Evolutionary conservation across 164 flowering plant genomes (phyloP).

Genomic region (Vitis rupestris): DNA sequence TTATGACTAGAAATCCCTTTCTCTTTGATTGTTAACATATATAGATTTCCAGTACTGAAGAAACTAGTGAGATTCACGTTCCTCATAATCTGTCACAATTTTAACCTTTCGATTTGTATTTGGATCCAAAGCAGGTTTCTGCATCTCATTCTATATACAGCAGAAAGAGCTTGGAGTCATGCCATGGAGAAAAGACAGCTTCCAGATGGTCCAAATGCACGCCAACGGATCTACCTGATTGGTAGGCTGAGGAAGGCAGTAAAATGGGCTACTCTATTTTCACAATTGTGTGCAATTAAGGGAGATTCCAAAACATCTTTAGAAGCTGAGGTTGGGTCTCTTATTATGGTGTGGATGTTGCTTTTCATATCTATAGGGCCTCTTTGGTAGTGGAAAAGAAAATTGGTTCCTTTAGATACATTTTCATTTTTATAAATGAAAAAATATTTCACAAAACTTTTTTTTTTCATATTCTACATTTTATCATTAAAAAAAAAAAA

Average conservation of each 20-base stretch:
- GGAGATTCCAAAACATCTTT: conserved; percentile 94
- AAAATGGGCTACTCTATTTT: conserved; percentile 84
- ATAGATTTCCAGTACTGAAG: too few relatives aligned
- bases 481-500: too few relatives aligned
- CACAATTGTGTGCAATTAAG: conserved; percentile 80
- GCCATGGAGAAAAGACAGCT: conserved; percentile 97
- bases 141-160: conserved; percentile 80
- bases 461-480: too few relatives aligned
- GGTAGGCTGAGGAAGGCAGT: conserved; percentile 91
- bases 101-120: conserved; percentile 9
- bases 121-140: conserved; percentile 61
- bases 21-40: too few relatives aligned
- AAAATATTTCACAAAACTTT: too few relatives aligned
- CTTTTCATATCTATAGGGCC: too few relatives aligned
- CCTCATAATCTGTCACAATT: neutral
- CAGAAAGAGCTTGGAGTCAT: conserved; percentile 99
- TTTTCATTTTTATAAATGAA: too few relatives aligned
- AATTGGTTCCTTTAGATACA: too few relatives aligned
- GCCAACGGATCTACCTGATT: conserved; percentile 81
- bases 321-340: conserved; percentile 81
- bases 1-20: too few relatives aligned
- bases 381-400: too few relatives aligned
- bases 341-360: neutral
- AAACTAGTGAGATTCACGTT: neutral
- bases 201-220: conserved; percentile 88